Evolutionary conservation across 176 grass and related monocot species (phyloP).

Genomic region (Aechmea fasciata): DNA sequence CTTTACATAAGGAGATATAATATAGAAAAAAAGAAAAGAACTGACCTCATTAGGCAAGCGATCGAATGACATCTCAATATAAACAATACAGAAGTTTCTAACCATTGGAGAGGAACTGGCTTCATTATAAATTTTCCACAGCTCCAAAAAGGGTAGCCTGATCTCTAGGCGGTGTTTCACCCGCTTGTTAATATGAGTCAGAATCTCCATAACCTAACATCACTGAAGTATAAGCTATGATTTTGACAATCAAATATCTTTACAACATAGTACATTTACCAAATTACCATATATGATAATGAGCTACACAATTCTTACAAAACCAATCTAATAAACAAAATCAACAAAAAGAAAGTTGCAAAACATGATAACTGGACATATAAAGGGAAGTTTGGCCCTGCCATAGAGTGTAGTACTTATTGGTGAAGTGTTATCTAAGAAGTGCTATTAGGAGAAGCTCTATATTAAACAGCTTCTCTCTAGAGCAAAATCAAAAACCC

Average conservation of each 20-base stretch:
- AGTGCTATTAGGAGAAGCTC: too few species aligned
- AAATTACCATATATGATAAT: too few species aligned
- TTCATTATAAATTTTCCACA: slow-evolving; percentile 87
- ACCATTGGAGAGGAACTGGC: slow-evolving; percentile 45
- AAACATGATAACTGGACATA: too few species aligned
- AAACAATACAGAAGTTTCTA: slow-evolving; percentile 74
- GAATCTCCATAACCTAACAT: slow-evolving; percentile 79
- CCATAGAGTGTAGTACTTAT: too few species aligned
- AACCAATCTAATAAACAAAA: too few species aligned
- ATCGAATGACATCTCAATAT: slow-evolving; percentile 94
- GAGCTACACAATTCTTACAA: too few species aligned
- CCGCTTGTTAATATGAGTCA: slow-evolving; percentile 86
- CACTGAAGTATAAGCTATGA: not conserved
- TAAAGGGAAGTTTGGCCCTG: too few species aligned
- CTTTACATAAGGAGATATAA: not conserved
- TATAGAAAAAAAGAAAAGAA: slow-evolving; percentile 6
- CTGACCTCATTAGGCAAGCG: slow-evolving; percentile 50
- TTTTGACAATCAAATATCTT: not conserved
- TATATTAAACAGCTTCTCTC: too few species aligned
- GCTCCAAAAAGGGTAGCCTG: slow-evolving; percentile 56
- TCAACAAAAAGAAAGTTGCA: too few species aligned
- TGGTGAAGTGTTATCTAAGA: too few species aligned
- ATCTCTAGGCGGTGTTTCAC: slow-evolving; percentile 77
- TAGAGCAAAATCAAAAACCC: too few species aligned
- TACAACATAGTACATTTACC: too few species aligned